Evolutionary conservation across 2,329 filamentous ascomycete species (phyloP), one percentile per base, ranked within the genome.

Genomic region (Rhytidhysteron rufulum): DNA sequence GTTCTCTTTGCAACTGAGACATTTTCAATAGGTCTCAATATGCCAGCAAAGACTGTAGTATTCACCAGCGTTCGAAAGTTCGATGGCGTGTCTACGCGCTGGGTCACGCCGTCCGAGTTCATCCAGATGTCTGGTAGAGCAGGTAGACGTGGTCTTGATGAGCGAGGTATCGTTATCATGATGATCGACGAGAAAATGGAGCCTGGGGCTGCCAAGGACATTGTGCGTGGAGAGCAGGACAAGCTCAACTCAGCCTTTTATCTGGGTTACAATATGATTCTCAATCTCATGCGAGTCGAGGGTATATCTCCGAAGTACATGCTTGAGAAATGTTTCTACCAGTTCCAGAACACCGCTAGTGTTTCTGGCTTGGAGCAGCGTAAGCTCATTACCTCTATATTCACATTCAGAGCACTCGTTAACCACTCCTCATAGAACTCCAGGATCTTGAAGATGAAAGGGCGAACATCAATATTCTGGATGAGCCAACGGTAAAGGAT

Each of bases 21-120:
- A 1, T 98, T 98, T 69, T 97, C 93, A 4, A 98, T 98, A 50
- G 93, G 93, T 44, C 70, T 98, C 43, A 98, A 98, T 74, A 97
- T 98, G 93, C 93, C 93, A 51, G 93, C 93, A 19, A 96, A 96
- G 73, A 98, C 93, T 1, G 93, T 98, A 2, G 90, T 98, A n/a
- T 98, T 98, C 66, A 96, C 93, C 0, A 90, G 86, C 51, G 89
- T 98, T 8, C 86, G 86, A 39, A 98, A 98, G 62, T 98, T 90
- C 61, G 93, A 98, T 60, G 94, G 94, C 42, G 77, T 82, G 5
- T 76, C 79, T 43, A 79, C 81, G 54, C 80, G 91, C 48, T 94
- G 90, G 68, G 78, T 97, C 16, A 96, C 90, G 0, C 88, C 89
- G 2, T 95, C 88, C 9, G 93, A 98, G 58, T 98, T 97, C 66